phyloP scores from a whole-genome alignment of 306 rosid species.

The Fragaria vesca region DNA sequence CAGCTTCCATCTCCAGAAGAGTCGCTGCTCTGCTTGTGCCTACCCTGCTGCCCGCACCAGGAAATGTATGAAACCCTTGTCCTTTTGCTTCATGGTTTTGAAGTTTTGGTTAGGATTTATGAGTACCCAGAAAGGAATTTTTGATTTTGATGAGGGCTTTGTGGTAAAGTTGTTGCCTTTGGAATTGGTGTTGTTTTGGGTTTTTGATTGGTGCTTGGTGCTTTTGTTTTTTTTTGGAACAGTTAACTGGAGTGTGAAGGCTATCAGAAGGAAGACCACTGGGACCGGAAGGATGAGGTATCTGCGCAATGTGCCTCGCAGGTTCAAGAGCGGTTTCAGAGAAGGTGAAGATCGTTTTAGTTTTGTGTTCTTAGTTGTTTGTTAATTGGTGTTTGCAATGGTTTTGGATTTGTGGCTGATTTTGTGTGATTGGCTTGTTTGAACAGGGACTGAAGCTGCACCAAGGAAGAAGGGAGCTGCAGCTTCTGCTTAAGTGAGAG shows the following conservation, averaged over 20 bases:
- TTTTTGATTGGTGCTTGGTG: background rate
- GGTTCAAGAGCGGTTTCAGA: slow-evolving; percentile 99
- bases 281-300: slow-evolving; percentile 99
- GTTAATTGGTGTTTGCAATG: background rate
- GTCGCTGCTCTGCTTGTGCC: slow-evolving; percentile 91
- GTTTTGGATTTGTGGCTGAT: background rate
- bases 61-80: slow-evolving; percentile 45
- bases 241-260: slow-evolving; percentile 99
- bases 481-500: slow-evolving; percentile 53
- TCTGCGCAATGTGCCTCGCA: slow-evolving; percentile 89
- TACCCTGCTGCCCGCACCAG: slow-evolving; percentile 94
- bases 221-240: background rate
- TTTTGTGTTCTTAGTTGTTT: no score
- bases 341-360: slow-evolving; percentile 46
- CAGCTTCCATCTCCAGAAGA: slow-evolving; percentile 96
- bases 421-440: background rate
- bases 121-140: background rate
- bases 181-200: background rate
- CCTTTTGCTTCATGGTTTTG: background rate
- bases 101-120: background rate
- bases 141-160: background rate
- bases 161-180: background rate
- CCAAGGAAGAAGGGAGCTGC: slow-evolving; percentile 93
- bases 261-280: slow-evolving; percentile 96
- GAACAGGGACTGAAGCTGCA: slow-evolving; percentile 58